phyloP scores from a whole-genome alignment of 129 eudicot species.

The Helichrysum umbraculigerum region DNA sequence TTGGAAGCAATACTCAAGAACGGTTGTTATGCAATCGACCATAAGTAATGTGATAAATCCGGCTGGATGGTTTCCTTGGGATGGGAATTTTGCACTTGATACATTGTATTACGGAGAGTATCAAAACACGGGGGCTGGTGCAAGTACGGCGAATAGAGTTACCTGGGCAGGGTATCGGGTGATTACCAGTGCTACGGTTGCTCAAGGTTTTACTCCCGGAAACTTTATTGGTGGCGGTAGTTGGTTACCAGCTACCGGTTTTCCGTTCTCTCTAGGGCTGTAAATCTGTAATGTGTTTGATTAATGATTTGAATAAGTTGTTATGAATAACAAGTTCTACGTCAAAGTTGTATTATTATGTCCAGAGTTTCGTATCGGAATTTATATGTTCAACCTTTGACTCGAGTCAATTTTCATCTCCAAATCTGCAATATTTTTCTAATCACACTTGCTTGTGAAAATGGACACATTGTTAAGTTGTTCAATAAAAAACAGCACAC shows the following conservation, averaged over 20 bases:
- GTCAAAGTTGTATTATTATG: too few relatives aligned
- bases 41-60: constrained; percentile 61
- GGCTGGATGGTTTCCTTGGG: constrained; percentile 82
- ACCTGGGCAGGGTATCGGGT: constrained; percentile 65
- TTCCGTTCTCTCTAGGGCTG: constrained; percentile 72
- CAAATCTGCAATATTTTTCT: neutral
- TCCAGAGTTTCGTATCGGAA: too few relatives aligned
- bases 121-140: constrained; percentile 69
- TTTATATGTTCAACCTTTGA: neutral
- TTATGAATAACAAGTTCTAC: neutral
- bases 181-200: constrained; percentile 60
- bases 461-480: neutral
- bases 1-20: constrained; percentile 77
- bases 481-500: neutral
- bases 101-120: constrained; percentile 77
- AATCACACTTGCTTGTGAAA: neutral
- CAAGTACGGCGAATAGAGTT: constrained; percentile 57
- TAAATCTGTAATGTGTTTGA: constrained; percentile 34
- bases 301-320: neutral
- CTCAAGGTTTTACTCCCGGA: constrained; percentile 55
- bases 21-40: constrained; percentile 64
- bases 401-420: neutral
- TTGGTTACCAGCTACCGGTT: constrained; percentile 63
- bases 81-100: constrained; percentile 54
- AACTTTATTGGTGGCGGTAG: constrained; percentile 60